Evolutionary conservation across 106 monocot species (phyloP).

Genomic region (Dendrobium catenatum): DNA sequence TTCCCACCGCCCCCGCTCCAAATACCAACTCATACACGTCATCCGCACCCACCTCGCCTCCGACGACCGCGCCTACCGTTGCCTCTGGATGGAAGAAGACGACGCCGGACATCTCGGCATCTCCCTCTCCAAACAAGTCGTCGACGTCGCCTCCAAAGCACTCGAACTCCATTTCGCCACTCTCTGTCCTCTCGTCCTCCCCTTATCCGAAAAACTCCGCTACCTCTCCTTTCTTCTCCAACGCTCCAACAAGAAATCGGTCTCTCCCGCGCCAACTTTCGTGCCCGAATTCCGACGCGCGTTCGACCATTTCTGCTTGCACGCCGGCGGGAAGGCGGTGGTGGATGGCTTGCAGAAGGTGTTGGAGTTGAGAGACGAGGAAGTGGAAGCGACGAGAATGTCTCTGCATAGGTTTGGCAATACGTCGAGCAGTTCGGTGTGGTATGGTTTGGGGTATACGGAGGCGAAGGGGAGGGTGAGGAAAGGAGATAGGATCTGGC

Average conservation of each 20-base stretch:
- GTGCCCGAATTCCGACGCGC: background rate
- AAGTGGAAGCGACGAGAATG: constrained; percentile 20
- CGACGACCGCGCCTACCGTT: constrained; percentile 4
- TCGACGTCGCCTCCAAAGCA: background rate
- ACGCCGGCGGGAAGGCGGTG: constrained; percentile 11
- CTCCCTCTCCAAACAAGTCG: constrained; percentile 4
- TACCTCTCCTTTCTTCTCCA: background rate
- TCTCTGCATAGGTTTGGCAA: constrained; percentile 19
- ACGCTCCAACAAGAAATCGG: background rate
- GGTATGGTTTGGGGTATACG: constrained; percentile 19
- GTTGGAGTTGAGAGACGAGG: constrained; percentile 1
- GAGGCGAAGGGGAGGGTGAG: constrained; percentile 11
- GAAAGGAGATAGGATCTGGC: constrained; percentile 25
- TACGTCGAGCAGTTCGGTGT: constrained; percentile 24
- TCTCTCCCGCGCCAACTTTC: background rate
- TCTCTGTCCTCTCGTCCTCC: constrained; percentile 10
- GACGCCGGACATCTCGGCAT: background rate
- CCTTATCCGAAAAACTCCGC: background rate
- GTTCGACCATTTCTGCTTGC: constrained; percentile 12
- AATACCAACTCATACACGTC: constrained; percentile 9
- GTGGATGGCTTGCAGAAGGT: background rate
- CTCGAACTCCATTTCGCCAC: background rate
- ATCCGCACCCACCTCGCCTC: constrained; percentile 8
- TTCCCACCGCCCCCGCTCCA: background rate
- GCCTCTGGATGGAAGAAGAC: constrained; percentile 6